Conservation (phyloP, 2,329 filamentous ascomycete genomes). For the Pseudogymnoascus sp. region DNA sequence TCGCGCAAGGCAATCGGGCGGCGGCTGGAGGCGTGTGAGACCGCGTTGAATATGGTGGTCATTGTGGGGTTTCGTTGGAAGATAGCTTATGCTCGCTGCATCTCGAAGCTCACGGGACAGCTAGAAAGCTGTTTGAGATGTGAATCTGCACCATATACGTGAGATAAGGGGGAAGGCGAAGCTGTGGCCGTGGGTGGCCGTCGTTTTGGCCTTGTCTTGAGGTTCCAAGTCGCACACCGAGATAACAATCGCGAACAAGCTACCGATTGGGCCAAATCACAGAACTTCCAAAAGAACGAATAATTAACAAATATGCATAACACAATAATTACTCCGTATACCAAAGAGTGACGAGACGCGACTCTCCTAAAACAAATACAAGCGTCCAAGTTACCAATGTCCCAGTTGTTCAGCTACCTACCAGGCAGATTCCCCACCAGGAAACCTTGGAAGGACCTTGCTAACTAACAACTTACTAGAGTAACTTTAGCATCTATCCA, state of each 20-base stretch:
- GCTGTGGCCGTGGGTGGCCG: background rate
- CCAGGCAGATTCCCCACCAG: background rate
- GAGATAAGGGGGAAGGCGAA: background rate
- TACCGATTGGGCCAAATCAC: background rate
- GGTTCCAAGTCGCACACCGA: background rate
- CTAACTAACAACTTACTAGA: constrained; percentile 4
- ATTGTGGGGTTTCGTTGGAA: background rate
- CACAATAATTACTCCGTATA: background rate
- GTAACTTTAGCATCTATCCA: background rate
- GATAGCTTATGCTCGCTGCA: background rate
- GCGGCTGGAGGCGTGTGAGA: constrained; percentile 31
- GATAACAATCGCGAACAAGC: background rate
- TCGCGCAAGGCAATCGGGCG: constrained; percentile 49
- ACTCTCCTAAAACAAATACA: background rate
- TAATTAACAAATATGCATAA: background rate
- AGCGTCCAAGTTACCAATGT: background rate
- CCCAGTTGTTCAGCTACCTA: constrained; percentile 2
- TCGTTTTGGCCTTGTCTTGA: background rate
- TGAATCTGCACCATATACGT: constrained; percentile 1
- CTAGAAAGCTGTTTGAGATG: background rate
- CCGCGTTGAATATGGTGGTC: constrained; percentile 20
- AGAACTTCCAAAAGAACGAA: background rate
- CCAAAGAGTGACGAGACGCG: background rate
- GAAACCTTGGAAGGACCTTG: constrained; percentile 6
- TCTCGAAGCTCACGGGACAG: background rate